Evolutionary conservation across 129 eudicot species (phyloP), one percentile per base, ranked within the genome.

Genomic region (Centaurea solstitialis): DNA sequence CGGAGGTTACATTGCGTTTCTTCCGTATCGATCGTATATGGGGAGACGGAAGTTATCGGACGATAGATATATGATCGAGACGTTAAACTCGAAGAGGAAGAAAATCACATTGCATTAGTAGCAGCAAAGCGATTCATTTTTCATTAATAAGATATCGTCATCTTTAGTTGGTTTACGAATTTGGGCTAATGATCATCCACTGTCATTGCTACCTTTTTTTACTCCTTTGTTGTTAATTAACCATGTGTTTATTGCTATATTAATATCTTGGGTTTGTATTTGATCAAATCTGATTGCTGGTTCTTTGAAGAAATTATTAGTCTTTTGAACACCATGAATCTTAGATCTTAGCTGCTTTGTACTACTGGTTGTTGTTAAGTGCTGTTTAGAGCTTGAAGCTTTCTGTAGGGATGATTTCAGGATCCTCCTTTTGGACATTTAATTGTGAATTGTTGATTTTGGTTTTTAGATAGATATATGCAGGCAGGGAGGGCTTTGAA

Each of bases 1-100:
- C 20, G 89, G 85, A 7, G 91, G 91, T 35, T 88, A 81, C 57
- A 75, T 88, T 68, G 85, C 89, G 35, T 85, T 85, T 76, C 80
- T 85, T 68, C 59, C 82, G 68, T 78, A 66, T 33, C 30, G 75
- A 18, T n/a, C 45, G 5, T 43, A 26, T 8, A 2, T 23, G 15
- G 9, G 9, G 9, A 64, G 68, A 64, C 68, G 68, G 21, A 64
- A 22, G 0, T 9, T 64, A 7, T 20, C 68, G 30, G 10, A 64
- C 21, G 30, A 64, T 21, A 64, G 12, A 64, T 64, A 18, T 30
- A 0, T 64, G 30, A 20, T 81, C 33, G 85, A 81, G 75, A 43
- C 75, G 13, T 18, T 81, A 10, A 73, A 74, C 75, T 15, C 59
- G 7, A 81, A 74, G 22, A 74, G 70, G 75, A 81, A 81, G 75